Conservation (phyloP, 2,329 filamentous ascomycete genomes). For the Pseudopithomyces maydicus region DNA sequence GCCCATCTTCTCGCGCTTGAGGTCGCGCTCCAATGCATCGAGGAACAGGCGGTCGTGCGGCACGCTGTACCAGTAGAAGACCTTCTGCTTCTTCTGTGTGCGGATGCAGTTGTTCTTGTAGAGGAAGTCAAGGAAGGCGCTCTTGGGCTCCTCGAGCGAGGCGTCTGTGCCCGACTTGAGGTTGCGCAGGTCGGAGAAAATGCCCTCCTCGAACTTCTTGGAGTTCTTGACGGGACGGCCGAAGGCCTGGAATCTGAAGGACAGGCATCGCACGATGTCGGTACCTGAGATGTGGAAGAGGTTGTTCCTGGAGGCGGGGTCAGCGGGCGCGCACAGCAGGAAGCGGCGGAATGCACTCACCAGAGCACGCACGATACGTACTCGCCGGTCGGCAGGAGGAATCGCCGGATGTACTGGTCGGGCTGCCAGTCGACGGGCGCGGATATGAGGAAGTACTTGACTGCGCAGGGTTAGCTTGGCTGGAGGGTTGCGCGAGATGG, state of each 20-base stretch:
- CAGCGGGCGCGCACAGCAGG: slow-evolving; percentile 19
- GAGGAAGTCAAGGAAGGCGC: slow-evolving; percentile 94
- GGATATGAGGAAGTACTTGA: slow-evolving; percentile 99
- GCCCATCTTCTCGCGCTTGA: slow-evolving; percentile 99
- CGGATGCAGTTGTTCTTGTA: slow-evolving; percentile 99
- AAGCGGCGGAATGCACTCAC: slow-evolving; percentile 49
- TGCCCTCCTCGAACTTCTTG: slow-evolving; percentile 99
- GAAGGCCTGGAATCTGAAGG: slow-evolving; percentile 98
- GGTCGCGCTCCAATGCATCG: slow-evolving; percentile 92
- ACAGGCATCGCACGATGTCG: slow-evolving; percentile 96
- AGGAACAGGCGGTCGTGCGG: slow-evolving; percentile 97
- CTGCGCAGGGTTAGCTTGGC: slow-evolving; percentile 56
- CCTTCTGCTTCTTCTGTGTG: slow-evolving; percentile 99
- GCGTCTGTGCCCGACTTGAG: slow-evolving; percentile 98
- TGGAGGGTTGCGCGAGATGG: slow-evolving; percentile 3
- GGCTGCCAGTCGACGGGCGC: slow-evolving; percentile 97
- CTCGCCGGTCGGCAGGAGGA: slow-evolving; percentile 94
- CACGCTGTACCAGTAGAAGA: slow-evolving; percentile 99
- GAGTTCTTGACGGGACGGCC: slow-evolving; percentile 98
- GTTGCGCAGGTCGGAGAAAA: slow-evolving; percentile 98
- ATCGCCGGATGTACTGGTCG: slow-evolving; percentile 95
- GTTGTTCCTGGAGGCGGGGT: slow-evolving; percentile 75
- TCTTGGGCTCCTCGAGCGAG: slow-evolving; percentile 97
- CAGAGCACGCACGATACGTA: slow-evolving; percentile 98
- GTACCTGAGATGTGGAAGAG: slow-evolving; percentile 99